Percentiles rank a stretch among this genome's conserved stretches.
phyloP scores from a whole-genome alignment of 331 rosid species.

The Malus hybrid region DNA sequence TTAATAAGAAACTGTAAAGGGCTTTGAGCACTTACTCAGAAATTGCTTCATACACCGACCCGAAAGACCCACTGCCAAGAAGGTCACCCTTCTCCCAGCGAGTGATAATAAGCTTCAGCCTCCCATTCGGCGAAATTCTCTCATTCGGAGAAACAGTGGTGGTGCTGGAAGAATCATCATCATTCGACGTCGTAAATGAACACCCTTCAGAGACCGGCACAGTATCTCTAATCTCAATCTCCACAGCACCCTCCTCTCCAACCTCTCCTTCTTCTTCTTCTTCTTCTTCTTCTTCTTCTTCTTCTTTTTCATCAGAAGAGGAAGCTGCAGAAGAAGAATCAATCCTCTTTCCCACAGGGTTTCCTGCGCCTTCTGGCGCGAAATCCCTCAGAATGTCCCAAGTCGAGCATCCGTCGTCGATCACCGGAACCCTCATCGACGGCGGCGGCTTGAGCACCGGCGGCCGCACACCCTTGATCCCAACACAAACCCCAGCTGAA shows the following conservation, averaged over 20 bases:
- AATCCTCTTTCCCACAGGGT: neutral
- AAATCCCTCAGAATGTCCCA: constrained; percentile 71
- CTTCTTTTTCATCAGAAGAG: neutral
- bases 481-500: constrained; percentile 13
- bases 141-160: constrained; percentile 72
- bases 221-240: constrained; percentile 24
- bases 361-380: constrained; percentile 34
- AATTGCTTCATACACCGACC: constrained; percentile 88
- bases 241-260: constrained; percentile 22
- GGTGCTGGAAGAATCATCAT: constrained; percentile 71
- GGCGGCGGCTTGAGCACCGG: constrained; percentile 82
- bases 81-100: constrained; percentile 65
- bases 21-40: constrained; percentile 50
- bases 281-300: too few species aligned
- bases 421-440: constrained; percentile 30
- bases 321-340: constrained; percentile 1
- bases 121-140: constrained; percentile 46
- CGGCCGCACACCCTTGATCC: constrained; percentile 72
- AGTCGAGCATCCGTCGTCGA: constrained; percentile 51
- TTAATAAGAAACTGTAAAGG: neutral
- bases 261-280: constrained; percentile 15
- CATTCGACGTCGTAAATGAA: constrained; percentile 70
- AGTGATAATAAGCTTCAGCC: constrained; percentile 34
- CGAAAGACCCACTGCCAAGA: constrained; percentile 92
- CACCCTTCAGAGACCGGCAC: constrained; percentile 34